Percentiles rank a stretch among this genome's conserved stretches.
phyloP scores from a whole-genome alignment of 2,329 filamentous ascomycete species.

The Aspergillus jensenii region DNA sequence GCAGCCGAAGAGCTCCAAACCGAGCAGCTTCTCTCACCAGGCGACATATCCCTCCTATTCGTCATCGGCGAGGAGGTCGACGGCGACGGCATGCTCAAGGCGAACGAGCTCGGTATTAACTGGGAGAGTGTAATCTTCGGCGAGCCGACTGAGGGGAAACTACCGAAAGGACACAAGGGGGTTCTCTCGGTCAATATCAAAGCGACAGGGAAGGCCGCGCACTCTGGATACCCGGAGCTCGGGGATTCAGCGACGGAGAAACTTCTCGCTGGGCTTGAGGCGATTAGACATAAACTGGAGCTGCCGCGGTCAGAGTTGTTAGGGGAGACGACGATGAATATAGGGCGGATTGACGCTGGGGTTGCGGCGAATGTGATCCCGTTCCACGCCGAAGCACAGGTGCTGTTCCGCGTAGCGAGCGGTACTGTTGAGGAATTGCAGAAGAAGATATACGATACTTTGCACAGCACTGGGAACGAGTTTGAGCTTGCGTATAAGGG shows the following conservation, averaged over 20 bases:
- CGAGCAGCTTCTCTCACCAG: constrained; percentile 39
- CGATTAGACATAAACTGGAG: constrained; percentile 15
- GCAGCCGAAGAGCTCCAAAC: constrained; percentile 61
- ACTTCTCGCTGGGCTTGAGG: constrained; percentile 32
- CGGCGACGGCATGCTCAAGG: constrained; percentile 57
- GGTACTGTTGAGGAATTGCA: too few relatives aligned
- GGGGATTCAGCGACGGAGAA: constrained; percentile 34
- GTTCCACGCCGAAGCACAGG: neutral
- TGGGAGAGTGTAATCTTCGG: constrained; percentile 54
- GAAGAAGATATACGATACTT: too few relatives aligned
- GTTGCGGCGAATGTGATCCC: neutral
- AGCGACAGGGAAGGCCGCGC: constrained; percentile 26
- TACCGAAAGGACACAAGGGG: constrained; percentile 56
- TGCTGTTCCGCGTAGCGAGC: neutral
- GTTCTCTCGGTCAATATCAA: constrained; percentile 34
- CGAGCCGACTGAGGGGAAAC: constrained; percentile 56
- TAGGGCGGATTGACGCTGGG: constrained; percentile 34
- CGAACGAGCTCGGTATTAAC: constrained; percentile 42
- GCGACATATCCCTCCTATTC: constrained; percentile 61
- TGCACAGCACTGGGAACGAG: too few relatives aligned
- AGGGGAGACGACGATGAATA: constrained; percentile 42
- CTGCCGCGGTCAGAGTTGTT: constrained; percentile 40
- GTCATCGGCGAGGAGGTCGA: constrained; percentile 60
- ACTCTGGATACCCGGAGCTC: constrained; percentile 40
- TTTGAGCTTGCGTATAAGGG: too few relatives aligned